Evolutionary conservation across 1,139 yeast genomes (phyloP), one percentile per base, ranked within the genome.

Genomic region (Yamadazyma sp.): DNA sequence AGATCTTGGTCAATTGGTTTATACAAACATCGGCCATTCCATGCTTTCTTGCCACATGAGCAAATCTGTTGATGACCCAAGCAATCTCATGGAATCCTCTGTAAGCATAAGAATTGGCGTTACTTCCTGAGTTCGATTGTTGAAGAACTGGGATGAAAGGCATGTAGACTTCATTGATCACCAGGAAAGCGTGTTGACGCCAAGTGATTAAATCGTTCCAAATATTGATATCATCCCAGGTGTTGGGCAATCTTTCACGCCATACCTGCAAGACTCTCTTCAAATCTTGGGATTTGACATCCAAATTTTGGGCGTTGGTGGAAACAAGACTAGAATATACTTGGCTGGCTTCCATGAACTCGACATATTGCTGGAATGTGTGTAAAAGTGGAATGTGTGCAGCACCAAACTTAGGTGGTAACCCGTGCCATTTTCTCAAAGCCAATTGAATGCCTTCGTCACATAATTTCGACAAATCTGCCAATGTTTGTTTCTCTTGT

Each of bases 71-170:
- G 54, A 94, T 92, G 10, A 94, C 96, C 98, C 98, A 94, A 1
- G 98, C 98, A 58, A 92, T 89, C 63, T 94, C 99, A 60, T 94
- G 99, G 66, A 87, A 94, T 2, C 99, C 99, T 48, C 98, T 76
- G 61, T 89, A 94, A 1, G 96, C 98, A 57, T 88, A 89, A 1
- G 97, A 88, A 51, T 87, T 87, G 11, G 89, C 87, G 56, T 84
- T 86, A 14, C 79, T 77, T 39, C 81, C 83, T 20, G 83, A 78
- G 48, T 79, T 82, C 3, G 83, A 75, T 53, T 85, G 94, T 51
- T 86, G 96, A 38, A 88, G 64, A 2, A 87, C 82, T 2, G 96
- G 96, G 45, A 91, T 86, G 53, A 94, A 75, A 24, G 98, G 98
- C 75, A 91, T 77, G 61, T 92, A 92, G 1, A 87, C 95, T 59